Percentiles rank a stretch among this genome's conserved stretches.
phyloP scores from a whole-genome alignment of 2,329 filamentous ascomycete genomes.

The Passalora sequoiae region DNA sequence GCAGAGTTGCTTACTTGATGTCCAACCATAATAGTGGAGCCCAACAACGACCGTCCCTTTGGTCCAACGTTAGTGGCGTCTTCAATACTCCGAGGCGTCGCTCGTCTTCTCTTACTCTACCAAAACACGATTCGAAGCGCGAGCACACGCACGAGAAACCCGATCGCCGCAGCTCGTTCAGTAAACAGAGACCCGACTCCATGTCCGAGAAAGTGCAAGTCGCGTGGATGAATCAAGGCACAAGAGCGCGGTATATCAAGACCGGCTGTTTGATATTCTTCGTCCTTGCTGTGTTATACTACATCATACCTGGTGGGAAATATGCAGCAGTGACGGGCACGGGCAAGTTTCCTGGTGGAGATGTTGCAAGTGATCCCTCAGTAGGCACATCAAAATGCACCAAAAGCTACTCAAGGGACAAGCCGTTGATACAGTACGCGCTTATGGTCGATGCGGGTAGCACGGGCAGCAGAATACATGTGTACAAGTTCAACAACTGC shows the following conservation, averaged over 20 bases:
- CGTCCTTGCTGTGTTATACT: conserved; percentile 54
- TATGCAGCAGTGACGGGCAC: conserved; percentile 13
- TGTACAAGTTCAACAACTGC: conserved; percentile 99
- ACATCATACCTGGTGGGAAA: conserved; percentile 41
- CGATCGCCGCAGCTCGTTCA: conserved; percentile 35
- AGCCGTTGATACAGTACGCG: conserved; percentile 94
- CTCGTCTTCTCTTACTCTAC: conserved; percentile 48
- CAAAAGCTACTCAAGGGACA: conserved; percentile 76
- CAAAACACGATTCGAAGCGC: conserved; percentile 35
- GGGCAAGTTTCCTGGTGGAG: conserved; percentile 34
- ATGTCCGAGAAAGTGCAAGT: conserved; percentile 37
- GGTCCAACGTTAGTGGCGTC: conserved; percentile 46
- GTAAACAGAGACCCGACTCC: conserved; percentile 29
- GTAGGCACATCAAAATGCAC: conserved; percentile 70
- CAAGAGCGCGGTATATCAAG: conserved; percentile 57
- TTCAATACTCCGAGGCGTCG: conserved; percentile 47
- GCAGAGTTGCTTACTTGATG: too few species aligned
- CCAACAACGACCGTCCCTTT: conserved; percentile 34
- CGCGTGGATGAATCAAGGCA: conserved; percentile 57
- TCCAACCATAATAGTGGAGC: conserved; percentile 9
- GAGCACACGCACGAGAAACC: conserved; percentile 45
- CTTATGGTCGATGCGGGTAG: conserved; percentile 98
- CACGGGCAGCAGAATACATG: conserved; percentile 95
- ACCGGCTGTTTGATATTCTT: conserved; percentile 56
- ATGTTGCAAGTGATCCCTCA: conserved; percentile 51